Evolutionary conservation across 106 monocot genomes (phyloP).

Genomic region (Dioscorea dumetorum): DNA sequence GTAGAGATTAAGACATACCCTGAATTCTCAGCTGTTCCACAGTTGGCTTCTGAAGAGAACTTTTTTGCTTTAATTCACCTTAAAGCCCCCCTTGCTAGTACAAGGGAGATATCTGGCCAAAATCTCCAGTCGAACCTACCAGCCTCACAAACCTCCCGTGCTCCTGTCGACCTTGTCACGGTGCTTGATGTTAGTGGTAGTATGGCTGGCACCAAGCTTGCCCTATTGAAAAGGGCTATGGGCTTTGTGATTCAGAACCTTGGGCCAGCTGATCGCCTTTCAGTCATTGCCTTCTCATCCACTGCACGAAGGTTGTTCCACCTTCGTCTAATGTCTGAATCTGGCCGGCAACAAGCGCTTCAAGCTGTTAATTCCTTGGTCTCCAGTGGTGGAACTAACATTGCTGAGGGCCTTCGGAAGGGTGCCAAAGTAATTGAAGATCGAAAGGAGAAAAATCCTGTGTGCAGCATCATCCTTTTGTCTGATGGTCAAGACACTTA

Average conservation of each 20-base stretch:
- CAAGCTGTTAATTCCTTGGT: conserved; percentile 24
- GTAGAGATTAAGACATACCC: conserved; percentile 63
- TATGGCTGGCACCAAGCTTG: conserved; percentile 57
- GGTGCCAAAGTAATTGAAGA: conserved; percentile 25
- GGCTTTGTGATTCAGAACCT: conserved; percentile 28
- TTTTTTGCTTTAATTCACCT: conserved; percentile 72
- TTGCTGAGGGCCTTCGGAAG: conserved; percentile 23
- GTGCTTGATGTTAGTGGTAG: conserved; percentile 96
- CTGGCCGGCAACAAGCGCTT: conserved; percentile 15
- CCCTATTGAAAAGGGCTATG: conserved; percentile 26
- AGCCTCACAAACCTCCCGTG: conserved; percentile 28
- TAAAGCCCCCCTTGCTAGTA: conserved; percentile 46
- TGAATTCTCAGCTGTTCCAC: conserved; percentile 52
- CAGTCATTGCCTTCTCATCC: conserved; percentile 32
- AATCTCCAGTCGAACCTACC: not conserved
- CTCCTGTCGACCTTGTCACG: conserved; percentile 75
- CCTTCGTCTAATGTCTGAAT: conserved; percentile 22
- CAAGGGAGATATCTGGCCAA: not conserved
- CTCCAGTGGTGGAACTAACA: conserved; percentile 27
- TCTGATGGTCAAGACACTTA: conserved; percentile 26
- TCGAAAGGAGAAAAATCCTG: conserved; percentile 16
- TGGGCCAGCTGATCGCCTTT: conserved; percentile 22
- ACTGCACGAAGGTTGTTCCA: conserved; percentile 28
- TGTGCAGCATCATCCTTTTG: conserved; percentile 24
- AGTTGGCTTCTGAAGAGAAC: conserved; percentile 27